A percentile compares a stretch with the other conserved stretches of the same genome.
These are phyloP conservation scores for Aspergillus kassunensis DNA, from an alignment of 495 filamentous ascomycete genomes.

Conservation along the genomic window DNA sequence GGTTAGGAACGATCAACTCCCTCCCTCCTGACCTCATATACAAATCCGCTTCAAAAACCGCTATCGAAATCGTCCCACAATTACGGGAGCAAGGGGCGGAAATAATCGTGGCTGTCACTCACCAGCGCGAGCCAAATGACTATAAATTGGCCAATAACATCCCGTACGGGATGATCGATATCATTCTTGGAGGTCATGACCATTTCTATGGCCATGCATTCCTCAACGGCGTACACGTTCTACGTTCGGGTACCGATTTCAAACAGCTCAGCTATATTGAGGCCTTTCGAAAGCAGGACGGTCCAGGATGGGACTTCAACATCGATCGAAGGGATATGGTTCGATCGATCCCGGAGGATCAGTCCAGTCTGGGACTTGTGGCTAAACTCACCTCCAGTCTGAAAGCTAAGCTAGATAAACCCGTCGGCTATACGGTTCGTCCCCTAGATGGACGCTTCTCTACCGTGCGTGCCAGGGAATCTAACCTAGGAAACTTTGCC, in stretches of 20 bases:
- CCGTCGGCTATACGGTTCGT: conserved; percentile 73
- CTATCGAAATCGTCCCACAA: conserved; percentile 62
- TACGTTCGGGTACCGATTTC: conserved; percentile 84
- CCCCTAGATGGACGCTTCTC: conserved; percentile 83
- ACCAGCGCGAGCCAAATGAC: conserved; percentile 83
- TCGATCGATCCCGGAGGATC: conserved; percentile 59
- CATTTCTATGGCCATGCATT: conserved; percentile 77
- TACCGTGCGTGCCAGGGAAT: conserved; percentile 71
- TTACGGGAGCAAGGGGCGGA: conserved; percentile 75
- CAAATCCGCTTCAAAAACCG: conserved; percentile 67
- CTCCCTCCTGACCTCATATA: conserved; percentile 78
- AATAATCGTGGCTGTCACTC: conserved; percentile 74
- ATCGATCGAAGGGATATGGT: conserved; percentile 72
- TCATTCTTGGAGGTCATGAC: conserved; percentile 86
- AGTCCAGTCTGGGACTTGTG: conserved; percentile 52
- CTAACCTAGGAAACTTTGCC: conserved; percentile 84
- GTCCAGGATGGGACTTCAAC: conserved; percentile 65
- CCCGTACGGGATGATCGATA: conserved; percentile 66
- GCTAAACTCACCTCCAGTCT: conserved; percentile 65
- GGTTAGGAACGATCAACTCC: conserved; percentile 83
- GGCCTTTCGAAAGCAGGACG: conserved; percentile 50
- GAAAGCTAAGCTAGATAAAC: conserved; percentile 71
- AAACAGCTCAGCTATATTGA: conserved; percentile 88
- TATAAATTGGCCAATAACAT: conserved; percentile 71
- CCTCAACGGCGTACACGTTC: conserved; percentile 72